phyloP scores from a whole-genome alignment of 164 flowering plant genomes.

The Aristolochia californica region DNA sequence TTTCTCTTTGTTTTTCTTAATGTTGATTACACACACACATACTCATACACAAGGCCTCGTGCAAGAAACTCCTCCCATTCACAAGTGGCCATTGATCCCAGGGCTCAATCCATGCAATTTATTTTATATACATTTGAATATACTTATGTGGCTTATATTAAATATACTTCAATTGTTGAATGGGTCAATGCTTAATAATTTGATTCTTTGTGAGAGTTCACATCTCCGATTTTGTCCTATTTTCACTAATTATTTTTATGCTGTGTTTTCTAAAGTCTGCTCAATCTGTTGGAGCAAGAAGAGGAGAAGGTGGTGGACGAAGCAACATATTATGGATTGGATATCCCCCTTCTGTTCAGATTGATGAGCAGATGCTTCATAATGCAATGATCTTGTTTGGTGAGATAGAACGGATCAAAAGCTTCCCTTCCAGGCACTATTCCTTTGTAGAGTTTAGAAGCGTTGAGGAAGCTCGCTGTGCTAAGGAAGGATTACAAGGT shows the following conservation, averaged over 20 bases:
- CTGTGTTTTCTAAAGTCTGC: slow-evolving; percentile 25
- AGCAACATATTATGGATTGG: slow-evolving; percentile 83
- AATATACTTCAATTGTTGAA: too few species aligned
- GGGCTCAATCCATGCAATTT: too few species aligned
- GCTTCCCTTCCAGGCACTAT: slow-evolving; percentile 60
- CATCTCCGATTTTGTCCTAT: not conserved
- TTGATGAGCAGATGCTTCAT: slow-evolving; percentile 91
- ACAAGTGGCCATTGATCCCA: too few species aligned
- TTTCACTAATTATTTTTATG: not conserved
- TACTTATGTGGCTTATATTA: too few species aligned
- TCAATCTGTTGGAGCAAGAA: slow-evolving; percentile 29
- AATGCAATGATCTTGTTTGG: slow-evolving; percentile 98
- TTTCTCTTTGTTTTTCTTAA: not conserved
- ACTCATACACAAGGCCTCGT: too few species aligned
- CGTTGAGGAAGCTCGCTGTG: slow-evolving; percentile 87
- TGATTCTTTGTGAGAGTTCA: too few species aligned
- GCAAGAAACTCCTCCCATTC: too few species aligned
- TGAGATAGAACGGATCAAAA: slow-evolving; percentile 83
- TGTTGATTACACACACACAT: too few species aligned
- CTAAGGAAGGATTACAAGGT: slow-evolving; percentile 90
- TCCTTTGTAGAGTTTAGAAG: slow-evolving; percentile 93
- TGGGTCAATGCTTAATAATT: too few species aligned
- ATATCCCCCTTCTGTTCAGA: slow-evolving; percentile 72
- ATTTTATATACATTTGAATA: too few species aligned
- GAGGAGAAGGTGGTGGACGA: slow-evolving; percentile 59